These are phyloP conservation scores for Elongisporangium prolatum DNA, from an alignment of 352 stramenopile species.

Conservation along the genomic window DNA sequence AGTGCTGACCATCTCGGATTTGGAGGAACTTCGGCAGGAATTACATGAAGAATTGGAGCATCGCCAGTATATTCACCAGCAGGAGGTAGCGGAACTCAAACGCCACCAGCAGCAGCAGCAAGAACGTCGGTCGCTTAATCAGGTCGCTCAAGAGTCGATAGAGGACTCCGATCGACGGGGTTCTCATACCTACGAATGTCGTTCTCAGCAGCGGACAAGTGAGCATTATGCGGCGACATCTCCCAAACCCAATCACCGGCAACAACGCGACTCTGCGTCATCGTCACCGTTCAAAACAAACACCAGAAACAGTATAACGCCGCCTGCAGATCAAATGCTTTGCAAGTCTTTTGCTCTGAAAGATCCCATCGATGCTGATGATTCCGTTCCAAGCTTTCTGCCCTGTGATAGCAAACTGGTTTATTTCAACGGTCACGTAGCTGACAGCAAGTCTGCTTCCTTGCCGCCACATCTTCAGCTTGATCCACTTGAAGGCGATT, in stretches of 20 bases:
- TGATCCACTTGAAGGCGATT: slow-evolving; percentile 9
- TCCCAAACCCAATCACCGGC: not conserved
- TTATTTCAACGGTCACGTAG: slow-evolving; percentile 37
- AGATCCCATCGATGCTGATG: not conserved
- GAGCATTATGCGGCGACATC: slow-evolving; percentile 2
- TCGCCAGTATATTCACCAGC: slow-evolving; percentile 38
- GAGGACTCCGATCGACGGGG: slow-evolving; percentile 5
- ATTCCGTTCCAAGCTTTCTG: slow-evolving; percentile 16
- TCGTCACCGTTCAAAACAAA: not conserved
- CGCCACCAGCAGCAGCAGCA: slow-evolving; percentile 19
- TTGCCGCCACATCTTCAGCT: not conserved
- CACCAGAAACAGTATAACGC: not conserved
- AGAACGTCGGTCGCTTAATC: slow-evolving; percentile 6
- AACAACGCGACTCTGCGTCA: not conserved
- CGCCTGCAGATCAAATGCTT: not conserved
- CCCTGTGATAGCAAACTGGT: slow-evolving; percentile 54
- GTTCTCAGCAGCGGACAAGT: too few relatives aligned
- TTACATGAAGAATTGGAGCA: slow-evolving; percentile 44
- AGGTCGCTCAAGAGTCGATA: slow-evolving; percentile 5
- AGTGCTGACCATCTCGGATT: slow-evolving; percentile 34
- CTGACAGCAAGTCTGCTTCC: not conserved
- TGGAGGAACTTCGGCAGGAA: slow-evolving; percentile 55
- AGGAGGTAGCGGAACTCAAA: slow-evolving; percentile 35
- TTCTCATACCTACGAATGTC: not conserved
- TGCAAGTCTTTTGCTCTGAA: too few relatives aligned